phyloP scores from a whole-genome alignment of 169 alveolate genomes.

The Plasmodium inui region DNA sequence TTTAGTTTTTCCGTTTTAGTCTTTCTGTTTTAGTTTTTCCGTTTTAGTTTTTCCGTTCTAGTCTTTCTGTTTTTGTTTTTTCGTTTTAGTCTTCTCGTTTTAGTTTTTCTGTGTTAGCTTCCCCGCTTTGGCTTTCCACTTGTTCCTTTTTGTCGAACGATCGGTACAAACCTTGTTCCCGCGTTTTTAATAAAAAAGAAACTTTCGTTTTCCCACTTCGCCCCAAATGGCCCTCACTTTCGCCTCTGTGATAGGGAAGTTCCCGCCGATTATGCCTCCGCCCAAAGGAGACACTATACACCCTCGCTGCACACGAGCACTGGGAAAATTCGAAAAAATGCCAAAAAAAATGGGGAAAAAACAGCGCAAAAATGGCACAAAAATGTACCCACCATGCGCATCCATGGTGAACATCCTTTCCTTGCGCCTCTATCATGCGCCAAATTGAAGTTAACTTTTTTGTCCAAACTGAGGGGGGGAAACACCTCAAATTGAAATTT shows the following conservation, averaged over 20 bases:
- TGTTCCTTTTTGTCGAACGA: not conserved
- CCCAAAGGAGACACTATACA: not conserved
- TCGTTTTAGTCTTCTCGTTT: not conserved
- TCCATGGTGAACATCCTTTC: not conserved
- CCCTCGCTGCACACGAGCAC: not conserved
- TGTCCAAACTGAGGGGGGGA: not conserved
- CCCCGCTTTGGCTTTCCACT: not conserved
- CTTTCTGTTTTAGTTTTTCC: not conserved
- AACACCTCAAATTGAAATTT: not conserved
- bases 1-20: not conserved
- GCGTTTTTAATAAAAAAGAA: not conserved
- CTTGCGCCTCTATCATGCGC: not conserved
- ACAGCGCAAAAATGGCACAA: not conserved
- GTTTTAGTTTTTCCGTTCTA: not conserved
- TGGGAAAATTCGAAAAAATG: not conserved
- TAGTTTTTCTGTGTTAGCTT: not conserved
- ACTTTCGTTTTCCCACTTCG: not conserved
- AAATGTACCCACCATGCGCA: not conserved
- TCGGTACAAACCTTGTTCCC: not conserved
- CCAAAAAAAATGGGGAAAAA: not conserved
- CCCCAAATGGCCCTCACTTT: not conserved
- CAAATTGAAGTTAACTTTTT: not conserved
- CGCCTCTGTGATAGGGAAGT: not conserved
- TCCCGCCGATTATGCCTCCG: not conserved
- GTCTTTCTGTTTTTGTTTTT: too few species aligned